Percentiles rank a stretch among this genome's conserved stretches.
Conservation (phyloP, 768 basidiomycete genomes). For the Lanmaoa pseudosensibilis region DNA sequence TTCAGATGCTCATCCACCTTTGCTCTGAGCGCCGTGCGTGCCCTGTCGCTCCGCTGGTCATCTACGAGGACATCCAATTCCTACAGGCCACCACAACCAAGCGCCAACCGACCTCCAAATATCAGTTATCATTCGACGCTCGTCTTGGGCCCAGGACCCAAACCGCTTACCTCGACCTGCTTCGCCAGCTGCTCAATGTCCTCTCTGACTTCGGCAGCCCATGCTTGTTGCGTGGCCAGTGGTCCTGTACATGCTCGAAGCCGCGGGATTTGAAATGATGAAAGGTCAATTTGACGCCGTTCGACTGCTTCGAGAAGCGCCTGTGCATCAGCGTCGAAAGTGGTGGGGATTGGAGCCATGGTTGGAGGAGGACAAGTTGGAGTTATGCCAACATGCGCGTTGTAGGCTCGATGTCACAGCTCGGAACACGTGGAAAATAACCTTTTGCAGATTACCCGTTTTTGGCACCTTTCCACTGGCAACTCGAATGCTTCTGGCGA, state of each 20-base stretch:
- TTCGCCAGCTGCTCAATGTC: slow-evolving; percentile 63
- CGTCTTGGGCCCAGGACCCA: not conserved
- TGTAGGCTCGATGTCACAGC: not conserved
- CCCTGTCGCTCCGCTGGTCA: slow-evolving; percentile 64
- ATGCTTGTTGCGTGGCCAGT: slow-evolving; percentile 65
- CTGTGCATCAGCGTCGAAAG: slow-evolving; percentile 51
- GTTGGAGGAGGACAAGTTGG: not conserved
- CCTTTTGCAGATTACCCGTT: not conserved
- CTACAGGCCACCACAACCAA: slow-evolving; percentile 38
- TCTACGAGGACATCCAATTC: slow-evolving; percentile 67
- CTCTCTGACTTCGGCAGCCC: slow-evolving; percentile 72
- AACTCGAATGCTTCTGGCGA: too few species aligned
- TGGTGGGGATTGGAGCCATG: slow-evolving; percentile 66
- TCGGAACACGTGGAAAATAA: not conserved
- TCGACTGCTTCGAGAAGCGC: slow-evolving; percentile 51
- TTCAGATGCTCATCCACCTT: slow-evolving; percentile 51
- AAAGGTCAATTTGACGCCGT: slow-evolving; percentile 62
- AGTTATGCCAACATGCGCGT: not conserved
- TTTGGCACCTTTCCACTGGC: not conserved
- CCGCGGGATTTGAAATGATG: slow-evolving; percentile 72
- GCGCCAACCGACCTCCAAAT: too few species aligned
- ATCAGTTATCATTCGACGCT: not conserved
- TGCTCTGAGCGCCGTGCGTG: slow-evolving; percentile 45
- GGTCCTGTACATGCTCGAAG: slow-evolving; percentile 70
- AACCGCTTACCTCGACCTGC: slow-evolving; percentile 63